A percentile compares a stretch with the other conserved stretches of the same genome.
phyloP scores from a whole-genome alignment of 2,329 filamentous ascomycete genomes.

The Phialophora tarda region DNA sequence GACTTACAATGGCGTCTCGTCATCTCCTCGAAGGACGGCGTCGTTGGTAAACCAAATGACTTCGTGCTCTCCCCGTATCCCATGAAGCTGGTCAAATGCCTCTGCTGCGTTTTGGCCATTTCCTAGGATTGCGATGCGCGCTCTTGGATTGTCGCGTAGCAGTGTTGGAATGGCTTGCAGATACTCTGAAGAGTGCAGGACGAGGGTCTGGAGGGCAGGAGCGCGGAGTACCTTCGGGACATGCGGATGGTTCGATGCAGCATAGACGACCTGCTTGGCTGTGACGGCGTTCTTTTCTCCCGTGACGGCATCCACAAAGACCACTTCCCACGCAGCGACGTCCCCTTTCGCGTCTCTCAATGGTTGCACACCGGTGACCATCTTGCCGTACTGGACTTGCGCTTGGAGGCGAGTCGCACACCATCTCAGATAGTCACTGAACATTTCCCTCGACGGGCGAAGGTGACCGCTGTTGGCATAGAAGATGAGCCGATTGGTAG shows the following conservation, averaged over 20 bases:
- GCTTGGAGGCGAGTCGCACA: slow-evolving; percentile 28
- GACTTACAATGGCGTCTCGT: slow-evolving; percentile 32
- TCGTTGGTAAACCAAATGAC: slow-evolving; percentile 33
- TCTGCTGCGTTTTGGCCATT: slow-evolving; percentile 35
- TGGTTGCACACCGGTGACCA: slow-evolving; percentile 23
- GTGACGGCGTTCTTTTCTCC: slow-evolving; percentile 19
- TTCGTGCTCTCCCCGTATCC: slow-evolving; percentile 25
- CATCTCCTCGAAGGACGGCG: slow-evolving; percentile 11
- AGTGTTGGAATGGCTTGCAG: slow-evolving; percentile 17
- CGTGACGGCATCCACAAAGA: slow-evolving; percentile 23
- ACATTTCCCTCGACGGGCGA: slow-evolving; percentile 29
- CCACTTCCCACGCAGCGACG: slow-evolving; percentile 30
- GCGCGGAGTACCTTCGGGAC: slow-evolving; percentile 24
- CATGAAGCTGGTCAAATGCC: slow-evolving; percentile 31
- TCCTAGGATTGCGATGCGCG: slow-evolving; percentile 32
- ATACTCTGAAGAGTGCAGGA: slow-evolving; percentile 33
- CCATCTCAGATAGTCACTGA: slow-evolving; percentile 36
- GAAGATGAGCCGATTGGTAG: slow-evolving; percentile 27
- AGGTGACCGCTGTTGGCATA: slow-evolving; percentile 32
- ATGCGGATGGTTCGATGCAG: slow-evolving; percentile 24
- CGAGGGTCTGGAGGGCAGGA: slow-evolving; percentile 1
- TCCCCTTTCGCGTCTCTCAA: slow-evolving; percentile 13
- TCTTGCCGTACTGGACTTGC: slow-evolving; percentile 24
- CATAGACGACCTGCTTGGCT: slow-evolving; percentile 33
- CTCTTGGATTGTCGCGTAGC: slow-evolving; percentile 13